Evolutionary conservation across 2,329 filamentous ascomycete species (phyloP), one percentile per base, ranked within the genome.

Genomic region (Pleoardoris graminearum): DNA sequence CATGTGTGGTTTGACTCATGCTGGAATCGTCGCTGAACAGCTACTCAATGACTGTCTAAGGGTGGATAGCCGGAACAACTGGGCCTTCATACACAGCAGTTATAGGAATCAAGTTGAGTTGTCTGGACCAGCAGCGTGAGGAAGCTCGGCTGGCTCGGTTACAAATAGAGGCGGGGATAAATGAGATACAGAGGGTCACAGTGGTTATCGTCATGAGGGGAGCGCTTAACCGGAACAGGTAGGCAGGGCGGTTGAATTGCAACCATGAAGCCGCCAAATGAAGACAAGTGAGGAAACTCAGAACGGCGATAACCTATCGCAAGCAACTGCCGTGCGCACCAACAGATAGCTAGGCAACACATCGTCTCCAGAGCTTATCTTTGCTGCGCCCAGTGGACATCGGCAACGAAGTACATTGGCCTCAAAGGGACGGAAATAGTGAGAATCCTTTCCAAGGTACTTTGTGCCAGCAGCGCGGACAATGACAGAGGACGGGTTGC

Each of bases 161-260:
- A 17, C 36, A 35, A 22, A 29, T 27, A 48, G 12, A 48, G 14
- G 33, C 35, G 25, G 45, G 27, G 22, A 39, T 32, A 41, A 16
- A 35, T 38, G 16, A 33, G 17, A 7, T 33, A 32, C 6, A 29
- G 46, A 41, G 41, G 41, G 14, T 17, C 36, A 48, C 11, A 7
- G 46, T 48, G 17, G 37, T n/a, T 41, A 41, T 41, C 46, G 37
- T 36, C 25, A 27, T 39, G 36, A 48, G 46, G 37, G 46, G 46
- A 38, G 19, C 36, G 46, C 46, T 48, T 48, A 48, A 36, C 52
- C 48, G 27, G 48, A 54, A 43, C 7, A 54, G 35, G 52, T 38
- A 54, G 52, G 52, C 42, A 38, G 21, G 14, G 35, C 38, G 44
- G 44, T 47, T 47, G 44, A 37, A 47, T 21, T 47, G 44, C 44